Evolutionary conservation across 495 filamentous ascomycete species (phyloP).

Genomic region (Annulohypoxylon maeteangense): DNA sequence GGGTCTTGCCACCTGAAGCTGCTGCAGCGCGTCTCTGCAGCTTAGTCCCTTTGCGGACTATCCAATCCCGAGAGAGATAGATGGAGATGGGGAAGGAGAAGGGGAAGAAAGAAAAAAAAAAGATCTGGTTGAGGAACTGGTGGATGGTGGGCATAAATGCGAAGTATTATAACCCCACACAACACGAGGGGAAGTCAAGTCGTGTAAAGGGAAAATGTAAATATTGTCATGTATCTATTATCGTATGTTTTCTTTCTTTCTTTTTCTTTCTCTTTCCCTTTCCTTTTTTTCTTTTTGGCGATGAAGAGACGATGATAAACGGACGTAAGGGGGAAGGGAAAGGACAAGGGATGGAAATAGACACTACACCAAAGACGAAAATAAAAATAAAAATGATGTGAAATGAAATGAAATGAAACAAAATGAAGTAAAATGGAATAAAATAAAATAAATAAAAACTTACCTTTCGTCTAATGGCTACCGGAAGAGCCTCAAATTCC

Average conservation of each 20-base stretch:
- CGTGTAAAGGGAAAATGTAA: neutral
- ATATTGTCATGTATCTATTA: neutral
- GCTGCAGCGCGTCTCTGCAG: slow-evolving; percentile 33
- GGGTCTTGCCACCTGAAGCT: slow-evolving; percentile 27
- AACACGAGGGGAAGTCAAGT: neutral
- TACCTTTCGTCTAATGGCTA: slow-evolving; percentile 68
- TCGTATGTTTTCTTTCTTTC: neutral
- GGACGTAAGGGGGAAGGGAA: neutral
- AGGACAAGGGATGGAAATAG: neutral
- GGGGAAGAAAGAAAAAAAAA: too few relatives aligned
- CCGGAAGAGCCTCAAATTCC: slow-evolving; percentile 66
- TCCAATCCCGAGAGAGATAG: slow-evolving; percentile 22
- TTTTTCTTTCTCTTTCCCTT: neutral
- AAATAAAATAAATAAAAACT: slow-evolving; percentile 47
- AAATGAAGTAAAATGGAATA: slow-evolving; percentile 10
- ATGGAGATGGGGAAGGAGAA: too few relatives aligned
- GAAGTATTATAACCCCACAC: slow-evolving; percentile 15
- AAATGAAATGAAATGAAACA: neutral
- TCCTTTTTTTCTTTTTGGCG: neutral
- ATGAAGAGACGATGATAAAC: neutral
- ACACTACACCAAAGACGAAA: neutral
- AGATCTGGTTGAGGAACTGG: slow-evolving; percentile 9
- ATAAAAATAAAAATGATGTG: slow-evolving; percentile 1
- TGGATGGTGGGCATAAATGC: slow-evolving; percentile 11
- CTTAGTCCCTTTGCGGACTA: slow-evolving; percentile 14